Evolutionary conservation across 2,329 filamentous ascomycete genomes (phyloP), one percentile per base, ranked within the genome.

Genomic region (Juglanconis juglandina): DNA sequence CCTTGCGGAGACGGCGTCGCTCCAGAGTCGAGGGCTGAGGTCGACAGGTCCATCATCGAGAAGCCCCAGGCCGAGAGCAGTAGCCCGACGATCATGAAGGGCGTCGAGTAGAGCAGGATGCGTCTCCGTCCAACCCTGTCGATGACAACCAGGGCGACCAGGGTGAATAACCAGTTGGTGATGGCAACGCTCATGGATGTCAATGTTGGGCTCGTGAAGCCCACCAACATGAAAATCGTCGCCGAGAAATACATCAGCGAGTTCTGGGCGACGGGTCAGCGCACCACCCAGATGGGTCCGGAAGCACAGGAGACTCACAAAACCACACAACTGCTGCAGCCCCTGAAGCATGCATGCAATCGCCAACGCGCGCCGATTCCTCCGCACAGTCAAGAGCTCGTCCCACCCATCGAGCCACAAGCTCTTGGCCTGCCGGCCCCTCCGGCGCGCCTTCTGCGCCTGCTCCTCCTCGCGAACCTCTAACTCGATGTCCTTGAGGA

Each of bases 181-280:
- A 88, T 80, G 0, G 92, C 92, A 13, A 96, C 73, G 2, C 87
- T 87, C 61, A 96, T 82, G 1, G 91, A 91, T 1, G 90, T 92
- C 53, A 94, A 81, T 0, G 91, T 95, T 5, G 92, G 91, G 58
- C 86, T 89, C 47, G 82, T 81, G 71, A 96, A 96, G 1, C 89
- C 89, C 1, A 96, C 82, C 37, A 92, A 81, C 3, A 84, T 82
- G 70, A 94, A 94, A 35, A 94, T 91, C 7, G 90, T 92, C 4
- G 89, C 90, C 0, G 90, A 92, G 71, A 92, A 96, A 74, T 96
- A 96, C 91, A 96, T 96, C 35, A 96, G 79, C 10, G 90, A 92
- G 76, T 96, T 96, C 84, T 87, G 65, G 33, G 39, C 7, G 6
- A 10, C 49, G 3, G 48, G 66, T 65, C 47, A 57, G 55, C 50